Base-by-base conservation (phyloP, 2,329 filamentous ascomycete species). In the Fusarium proliferatum region DNA sequence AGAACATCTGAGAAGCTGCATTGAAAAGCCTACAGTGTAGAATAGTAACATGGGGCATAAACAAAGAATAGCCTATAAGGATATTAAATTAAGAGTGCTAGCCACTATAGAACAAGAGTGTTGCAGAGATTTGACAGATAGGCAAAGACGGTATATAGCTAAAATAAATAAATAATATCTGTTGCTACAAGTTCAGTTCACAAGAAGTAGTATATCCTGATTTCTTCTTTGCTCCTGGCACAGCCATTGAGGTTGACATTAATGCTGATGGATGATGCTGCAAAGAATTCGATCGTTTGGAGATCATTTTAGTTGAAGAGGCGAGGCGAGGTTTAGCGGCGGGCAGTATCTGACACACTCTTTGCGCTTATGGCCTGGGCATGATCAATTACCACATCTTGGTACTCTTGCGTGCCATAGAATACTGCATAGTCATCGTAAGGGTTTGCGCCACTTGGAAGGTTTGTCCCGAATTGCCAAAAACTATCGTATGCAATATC, bases 321-420 rank as follows among this genome's bases (percentile, higher is more conserved):
- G 6, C 2, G 15, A 8, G 11, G 10, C 2, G 30, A 23, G 11
- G 7, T 4, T 19, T 15, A 21, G 10, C 42, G 13, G 13, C 23
- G 6, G 11, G 21, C 16, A 33, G 26, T 3, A 4, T 7, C 13
- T 28, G 16, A 53, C 12, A 43, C 46, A 36, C 38, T 15, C 19
- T 61, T 53, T 21, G 13, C 4, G 23, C 17, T 23, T 3, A 53
- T 61, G 21, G 58, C 38, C 17, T 61, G 3, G 3, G 28, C 46
- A 19, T 61, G 46, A 15, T 61, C 38, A 55, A 61, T 9, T 8
- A 55, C 58, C n/a, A 42, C 58, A 5, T 61, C 58, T 36, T 53
- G 58, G 15, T 53, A 61, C 28, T 55, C 46, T 8, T 61, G 46
- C 4, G 36, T 19, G n/a, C n/a, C 38, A 26, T 61, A 53, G 4